Conservation (phyloP, 2,329 filamentous ascomycete species). For the Ploettnerulaceae sp. region DNA sequence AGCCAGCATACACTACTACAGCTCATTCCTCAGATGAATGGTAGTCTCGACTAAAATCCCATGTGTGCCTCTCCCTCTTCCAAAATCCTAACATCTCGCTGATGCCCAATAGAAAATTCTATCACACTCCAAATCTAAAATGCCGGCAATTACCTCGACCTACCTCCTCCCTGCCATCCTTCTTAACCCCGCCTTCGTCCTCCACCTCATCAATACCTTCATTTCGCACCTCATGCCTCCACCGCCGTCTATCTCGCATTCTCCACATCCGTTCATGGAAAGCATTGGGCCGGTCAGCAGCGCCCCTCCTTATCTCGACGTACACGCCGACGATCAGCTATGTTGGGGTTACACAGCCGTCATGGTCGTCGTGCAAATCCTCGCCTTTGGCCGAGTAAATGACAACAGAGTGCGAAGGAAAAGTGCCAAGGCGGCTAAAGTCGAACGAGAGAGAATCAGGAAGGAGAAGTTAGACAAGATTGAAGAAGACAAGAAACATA, state of each 20-base stretch:
- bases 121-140: constrained; percentile 14
- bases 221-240: constrained; percentile 34
- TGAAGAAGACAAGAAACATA: constrained; percentile 2
- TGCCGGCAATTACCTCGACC: constrained; percentile 26
- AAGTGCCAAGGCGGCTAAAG: constrained; percentile 20
- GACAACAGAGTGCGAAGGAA: constrained; percentile 26
- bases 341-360: constrained; percentile 38
- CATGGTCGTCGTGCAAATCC: constrained; percentile 37
- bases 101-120: constrained; percentile 12
- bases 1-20: constrained; percentile 3
- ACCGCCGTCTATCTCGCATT: constrained; percentile 26
- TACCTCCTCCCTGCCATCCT: constrained; percentile 37
- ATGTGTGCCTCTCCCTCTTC: constrained; percentile 3
- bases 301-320: constrained; percentile 33
- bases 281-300: constrained; percentile 30
- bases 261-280: constrained; percentile 30
- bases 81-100: not conserved
- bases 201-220: constrained; percentile 38
- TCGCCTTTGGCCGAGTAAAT: constrained; percentile 33
- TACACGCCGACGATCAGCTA: constrained; percentile 36
- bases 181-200: constrained; percentile 37
- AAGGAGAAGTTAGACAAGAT: constrained; percentile 14
- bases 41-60: constrained; percentile 3
- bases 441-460: constrained; percentile 19
- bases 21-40: constrained; percentile 7